Conservation (phyloP, 176 grass and related monocot species). For the Metroxylon sagu region DNA sequence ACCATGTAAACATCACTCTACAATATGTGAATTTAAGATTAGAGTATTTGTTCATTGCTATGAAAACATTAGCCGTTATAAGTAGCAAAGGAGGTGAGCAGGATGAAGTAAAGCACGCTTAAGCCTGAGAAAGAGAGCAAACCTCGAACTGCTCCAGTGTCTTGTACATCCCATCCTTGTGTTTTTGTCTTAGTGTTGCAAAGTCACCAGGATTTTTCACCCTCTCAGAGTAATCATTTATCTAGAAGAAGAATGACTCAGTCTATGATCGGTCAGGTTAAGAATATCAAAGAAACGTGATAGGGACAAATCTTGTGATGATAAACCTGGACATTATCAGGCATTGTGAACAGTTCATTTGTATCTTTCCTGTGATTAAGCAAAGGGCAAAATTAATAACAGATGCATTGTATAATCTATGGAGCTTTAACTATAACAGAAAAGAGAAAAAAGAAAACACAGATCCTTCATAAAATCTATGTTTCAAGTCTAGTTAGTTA, state of each 20-base stretch:
- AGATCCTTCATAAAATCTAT: neutral
- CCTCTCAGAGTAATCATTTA: conserved; percentile 38
- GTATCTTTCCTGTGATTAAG: conserved; percentile 38
- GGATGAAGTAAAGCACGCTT: neutral
- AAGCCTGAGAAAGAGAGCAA: neutral
- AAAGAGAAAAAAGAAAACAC: neutral
- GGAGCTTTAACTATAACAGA: neutral
- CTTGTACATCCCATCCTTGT: conserved; percentile 57
- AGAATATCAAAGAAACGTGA: too few relatives aligned
- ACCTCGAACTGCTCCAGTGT: conserved; percentile 67
- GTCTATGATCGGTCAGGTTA: too few relatives aligned
- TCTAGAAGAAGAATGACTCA: conserved; percentile 22
- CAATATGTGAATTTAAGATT: conserved; percentile 2
- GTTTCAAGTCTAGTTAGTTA: neutral
- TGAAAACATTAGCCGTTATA: neutral
- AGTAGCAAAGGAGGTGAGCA: neutral
- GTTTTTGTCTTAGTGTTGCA: conserved; percentile 60
- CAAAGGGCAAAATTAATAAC: too few relatives aligned
- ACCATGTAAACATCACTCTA: conserved; percentile 64
- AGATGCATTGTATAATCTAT: too few relatives aligned
- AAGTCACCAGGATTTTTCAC: conserved; percentile 53
- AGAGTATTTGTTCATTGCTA: neutral
- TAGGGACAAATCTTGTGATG: neutral
- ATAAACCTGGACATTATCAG: conserved; percentile 55
- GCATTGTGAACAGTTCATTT: conserved; percentile 60